These are phyloP conservation scores for Rhizopogon salebrosus DNA, from an alignment of 768 basidiomycete species.

Conservation along the genomic window DNA sequence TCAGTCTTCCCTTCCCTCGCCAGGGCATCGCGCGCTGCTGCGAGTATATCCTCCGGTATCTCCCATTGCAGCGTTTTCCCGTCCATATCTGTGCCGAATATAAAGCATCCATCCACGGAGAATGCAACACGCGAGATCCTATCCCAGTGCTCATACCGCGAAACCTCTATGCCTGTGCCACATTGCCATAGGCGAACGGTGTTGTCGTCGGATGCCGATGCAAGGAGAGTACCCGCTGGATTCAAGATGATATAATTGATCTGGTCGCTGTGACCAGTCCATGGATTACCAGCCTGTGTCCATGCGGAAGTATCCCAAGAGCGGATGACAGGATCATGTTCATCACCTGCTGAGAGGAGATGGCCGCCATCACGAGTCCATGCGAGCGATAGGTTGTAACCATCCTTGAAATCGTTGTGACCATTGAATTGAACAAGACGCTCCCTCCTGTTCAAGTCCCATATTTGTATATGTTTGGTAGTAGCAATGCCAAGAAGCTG, in stretches of 20 bases:
- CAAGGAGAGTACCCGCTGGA: too few species aligned
- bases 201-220: not conserved
- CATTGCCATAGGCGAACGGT: not conserved
- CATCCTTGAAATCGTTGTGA: not conserved
- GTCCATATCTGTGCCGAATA: not conserved
- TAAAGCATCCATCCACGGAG: not conserved
- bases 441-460: too few species aligned
- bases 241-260: not conserved
- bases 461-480: too few species aligned
- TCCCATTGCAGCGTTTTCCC: not conserved
- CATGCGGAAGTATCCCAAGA: too few species aligned
- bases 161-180: not conserved
- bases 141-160: not conserved
- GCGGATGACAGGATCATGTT: too few species aligned
- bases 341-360: too few species aligned
- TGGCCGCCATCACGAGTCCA: too few species aligned
- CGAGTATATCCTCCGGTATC: not conserved
- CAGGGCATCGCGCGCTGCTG: not conserved
- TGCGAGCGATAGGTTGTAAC: too few species aligned
- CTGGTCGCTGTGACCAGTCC: not conserved
- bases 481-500: too few species aligned
- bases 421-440: too few species aligned
- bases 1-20: not conserved
- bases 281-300: not conserved
- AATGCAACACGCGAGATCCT: not conserved